Base-by-base conservation (phyloP, 2,329 filamentous ascomycete genomes). In the Cadophora sp. region DNA sequence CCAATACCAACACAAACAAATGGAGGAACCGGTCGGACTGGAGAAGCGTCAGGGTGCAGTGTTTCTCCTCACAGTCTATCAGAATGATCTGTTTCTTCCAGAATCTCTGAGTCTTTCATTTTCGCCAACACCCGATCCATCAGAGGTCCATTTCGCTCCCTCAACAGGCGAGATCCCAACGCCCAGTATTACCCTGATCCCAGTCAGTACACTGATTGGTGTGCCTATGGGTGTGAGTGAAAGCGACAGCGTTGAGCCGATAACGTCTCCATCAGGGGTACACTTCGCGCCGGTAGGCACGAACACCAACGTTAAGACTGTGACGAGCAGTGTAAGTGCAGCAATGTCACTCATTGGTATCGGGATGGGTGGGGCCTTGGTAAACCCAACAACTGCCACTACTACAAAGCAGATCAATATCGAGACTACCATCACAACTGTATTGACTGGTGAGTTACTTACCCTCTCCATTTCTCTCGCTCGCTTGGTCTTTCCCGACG, bases 131-230 rank as follows among this genome's bases (percentile, higher is more conserved):
- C 26, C 19, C 6, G 31, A 64, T 26, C 14, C 31, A 5, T 46
- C 62, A 40, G 31, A 55, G 31, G 62, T 55, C 8, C 61, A 63
- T 55, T 63, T 63, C 24, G 48, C 8, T 5, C 46, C 46, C 11
- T 40, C 29, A 14, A 40, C 48, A 12, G 48, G 61, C 12, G 61
- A 14, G 19, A n/a, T 51, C 16, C 58, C 37, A 22, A 14, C 24
- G 16, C 58, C 58, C 16, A 24, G 34, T 24, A 48, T 6, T 3
- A 48, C 16, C 34, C 60, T 31, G 7, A 22, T 12, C 12, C 29
- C 60, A 26, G 29, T 62, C n/a, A 51, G 60, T 22, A 62, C 46
- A 2, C 60, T 62, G 14, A 53, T 51, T 7, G 43, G 60, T n/a
- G 27, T 62, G 14, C 34, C 34, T 6, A 61, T 61, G 37, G 58